Conservation (phyloP, 225 moss, liverwort and hornwort genomes). For the Rhytidiadelphus loreus region DNA sequence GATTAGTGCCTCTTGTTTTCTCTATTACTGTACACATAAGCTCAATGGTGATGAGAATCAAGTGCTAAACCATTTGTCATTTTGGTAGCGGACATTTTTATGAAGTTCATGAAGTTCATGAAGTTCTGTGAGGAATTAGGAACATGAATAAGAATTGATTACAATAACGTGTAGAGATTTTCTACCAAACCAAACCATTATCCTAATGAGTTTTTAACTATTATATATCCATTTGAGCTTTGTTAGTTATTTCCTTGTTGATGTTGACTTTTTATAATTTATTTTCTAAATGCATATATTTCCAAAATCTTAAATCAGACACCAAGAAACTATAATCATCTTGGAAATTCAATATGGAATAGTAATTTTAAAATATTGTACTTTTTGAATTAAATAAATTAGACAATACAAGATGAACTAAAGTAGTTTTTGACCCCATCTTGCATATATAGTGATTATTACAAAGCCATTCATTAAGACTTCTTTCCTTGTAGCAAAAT, state of each 20-base stretch:
- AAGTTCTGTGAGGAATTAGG: not conserved
- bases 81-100: fast-evolving
- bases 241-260: not conserved
- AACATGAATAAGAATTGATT: not conserved
- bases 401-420: not conserved
- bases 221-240: not conserved
- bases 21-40: too few species aligned
- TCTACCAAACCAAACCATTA: not conserved
- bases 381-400: fast-evolving
- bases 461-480: too few species aligned
- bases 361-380: not conserved
- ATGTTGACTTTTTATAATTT: not conserved
- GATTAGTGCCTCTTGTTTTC: not conserved
- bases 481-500: too few species aligned
- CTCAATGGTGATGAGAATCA: not conserved
- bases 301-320: not conserved
- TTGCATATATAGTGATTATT: too few species aligned
- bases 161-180: too few species aligned
- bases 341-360: too few species aligned
- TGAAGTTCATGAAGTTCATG: not conserved
- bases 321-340: not conserved
- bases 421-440: not conserved
- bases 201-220: not conserved
- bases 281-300: too few species aligned
- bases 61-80: not conserved